Conservation (phyloP, 1,284 basidiomycete species). For the Ceratobasidium sp. region DNA sequence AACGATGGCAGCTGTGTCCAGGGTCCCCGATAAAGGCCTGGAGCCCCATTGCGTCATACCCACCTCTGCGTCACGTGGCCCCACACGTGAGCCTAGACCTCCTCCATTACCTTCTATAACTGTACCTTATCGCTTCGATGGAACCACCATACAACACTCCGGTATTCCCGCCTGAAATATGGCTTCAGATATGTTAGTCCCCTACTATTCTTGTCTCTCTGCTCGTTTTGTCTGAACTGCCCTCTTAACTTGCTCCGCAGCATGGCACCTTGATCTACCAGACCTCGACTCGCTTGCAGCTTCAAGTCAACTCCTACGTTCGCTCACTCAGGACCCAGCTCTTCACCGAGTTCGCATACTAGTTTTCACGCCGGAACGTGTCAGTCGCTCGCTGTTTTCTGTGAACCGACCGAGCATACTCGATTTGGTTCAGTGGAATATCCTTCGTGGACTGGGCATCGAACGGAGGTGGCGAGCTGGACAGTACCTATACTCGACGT, state of each 20-base stretch:
- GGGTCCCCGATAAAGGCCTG: slow-evolving; percentile 5
- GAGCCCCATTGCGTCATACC: slow-evolving; percentile 1
- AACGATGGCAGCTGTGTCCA: neutral
- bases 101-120: slow-evolving; percentile 13
- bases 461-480: slow-evolving; percentile 23
- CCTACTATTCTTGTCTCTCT: neutral
- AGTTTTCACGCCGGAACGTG: slow-evolving; percentile 24
- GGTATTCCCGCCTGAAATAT: slow-evolving; percentile 38
- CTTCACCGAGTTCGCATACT: slow-evolving; percentile 27
- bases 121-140: neutral
- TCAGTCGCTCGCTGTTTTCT: slow-evolving; percentile 28
- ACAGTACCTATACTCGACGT: slow-evolving; percentile 30
- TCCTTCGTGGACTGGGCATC: slow-evolving; percentile 22
- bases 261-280: slow-evolving; percentile 28
- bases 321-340: slow-evolving; percentile 27
- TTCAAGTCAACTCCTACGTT: neutral
- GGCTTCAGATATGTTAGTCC: slow-evolving; percentile 35
- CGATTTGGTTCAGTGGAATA: slow-evolving; percentile 22
- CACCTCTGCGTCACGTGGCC: slow-evolving; percentile 7
- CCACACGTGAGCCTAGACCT: neutral
- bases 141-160: slow-evolving; percentile 11
- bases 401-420: slow-evolving; percentile 17
- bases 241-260: slow-evolving; percentile 4
- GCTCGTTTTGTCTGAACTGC: no score
- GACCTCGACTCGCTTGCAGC: slow-evolving; percentile 10